phyloP scores from a whole-genome alignment of 2,329 filamentous ascomycete genomes.

The Thelonectria blattea region DNA sequence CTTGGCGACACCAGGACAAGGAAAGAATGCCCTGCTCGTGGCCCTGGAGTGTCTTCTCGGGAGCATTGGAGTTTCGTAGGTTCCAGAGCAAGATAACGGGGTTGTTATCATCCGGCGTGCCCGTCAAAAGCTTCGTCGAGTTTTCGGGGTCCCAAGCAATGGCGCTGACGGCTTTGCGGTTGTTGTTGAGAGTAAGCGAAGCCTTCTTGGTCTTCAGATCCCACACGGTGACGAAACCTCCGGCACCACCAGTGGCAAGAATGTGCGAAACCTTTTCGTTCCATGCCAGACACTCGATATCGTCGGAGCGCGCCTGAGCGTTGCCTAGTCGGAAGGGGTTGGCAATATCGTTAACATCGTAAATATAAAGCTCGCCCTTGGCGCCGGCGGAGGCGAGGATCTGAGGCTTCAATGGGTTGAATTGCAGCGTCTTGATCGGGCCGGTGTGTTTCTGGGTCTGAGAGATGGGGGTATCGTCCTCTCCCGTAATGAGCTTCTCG shows the following conservation, averaged over 20 bases:
- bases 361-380: slow-evolving; percentile 95
- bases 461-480: slow-evolving; percentile 78
- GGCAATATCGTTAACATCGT: slow-evolving; percentile 88
- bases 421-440: slow-evolving; percentile 92
- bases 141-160: slow-evolving; percentile 98
- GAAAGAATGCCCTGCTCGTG: slow-evolving; percentile 94
- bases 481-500: slow-evolving; percentile 65
- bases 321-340: slow-evolving; percentile 91
- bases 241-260: slow-evolving; percentile 88
- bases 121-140: slow-evolving; percentile 91
- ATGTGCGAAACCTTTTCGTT: slow-evolving; percentile 98
- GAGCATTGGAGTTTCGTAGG: slow-evolving; percentile 92
- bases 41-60: slow-evolving; percentile 85
- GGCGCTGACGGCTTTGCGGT: slow-evolving; percentile 90
- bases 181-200: slow-evolving; percentile 93
- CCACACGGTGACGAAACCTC: slow-evolving; percentile 97
- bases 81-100: slow-evolving; percentile 94
- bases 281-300: slow-evolving; percentile 97
- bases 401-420: slow-evolving; percentile 91
- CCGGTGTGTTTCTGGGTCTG: slow-evolving; percentile 89
- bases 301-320: slow-evolving; percentile 85
- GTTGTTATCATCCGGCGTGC: slow-evolving; percentile 85
- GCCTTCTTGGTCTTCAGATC: slow-evolving; percentile 98
- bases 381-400: slow-evolving; percentile 90
- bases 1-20: slow-evolving; percentile 92